These are phyloP conservation scores for Ogataea methanolica DNA, from an alignment of 805 yeast species.

Conservation along the genomic window DNA sequence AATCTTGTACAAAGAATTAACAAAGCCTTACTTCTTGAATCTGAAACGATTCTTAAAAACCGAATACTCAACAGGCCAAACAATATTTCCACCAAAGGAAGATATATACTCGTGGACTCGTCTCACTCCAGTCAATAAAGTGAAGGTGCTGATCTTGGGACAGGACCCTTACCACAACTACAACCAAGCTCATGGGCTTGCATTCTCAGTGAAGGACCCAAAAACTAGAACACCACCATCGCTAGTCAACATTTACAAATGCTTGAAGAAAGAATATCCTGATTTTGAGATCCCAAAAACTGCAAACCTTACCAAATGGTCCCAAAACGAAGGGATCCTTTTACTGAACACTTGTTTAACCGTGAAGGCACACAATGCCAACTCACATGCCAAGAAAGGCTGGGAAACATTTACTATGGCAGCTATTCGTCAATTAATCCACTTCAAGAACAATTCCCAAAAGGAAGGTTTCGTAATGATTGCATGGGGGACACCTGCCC, in stretches of 20 bases:
- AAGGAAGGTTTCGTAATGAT: conserved; percentile 61
- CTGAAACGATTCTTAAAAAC: conserved; percentile 58
- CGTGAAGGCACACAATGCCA: conserved; percentile 89
- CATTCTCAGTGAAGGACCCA: conserved; percentile 86
- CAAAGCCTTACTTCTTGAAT: conserved; percentile 77
- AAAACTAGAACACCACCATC: conserved; percentile 83
- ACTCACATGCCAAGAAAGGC: conserved; percentile 84
- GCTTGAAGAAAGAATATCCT: conserved; percentile 62
- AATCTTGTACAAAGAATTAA: conserved; percentile 61
- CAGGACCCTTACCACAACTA: conserved; percentile 95
- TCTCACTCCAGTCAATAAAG: conserved; percentile 67
- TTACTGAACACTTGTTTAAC: conserved; percentile 85
- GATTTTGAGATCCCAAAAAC: conserved; percentile 57
- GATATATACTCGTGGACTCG: conserved; percentile 92
- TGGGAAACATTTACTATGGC: conserved; percentile 89
- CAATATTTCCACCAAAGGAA: conserved; percentile 70
- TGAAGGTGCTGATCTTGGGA: conserved; percentile 80
- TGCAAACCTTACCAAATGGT: conserved; percentile 80
- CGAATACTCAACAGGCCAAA: conserved; percentile 37
- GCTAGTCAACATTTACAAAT: conserved; percentile 78
- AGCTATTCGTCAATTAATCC: conserved; percentile 51
- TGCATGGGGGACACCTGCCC: conserved; percentile 53
- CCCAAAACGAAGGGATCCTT: conserved; percentile 71
- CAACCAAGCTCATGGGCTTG: conserved; percentile 95
- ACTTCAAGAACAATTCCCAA: conserved; percentile 37